Evolutionary conservation across 2,329 filamentous ascomycete genomes (phyloP).

Genomic region (Exophiala sp.): DNA sequence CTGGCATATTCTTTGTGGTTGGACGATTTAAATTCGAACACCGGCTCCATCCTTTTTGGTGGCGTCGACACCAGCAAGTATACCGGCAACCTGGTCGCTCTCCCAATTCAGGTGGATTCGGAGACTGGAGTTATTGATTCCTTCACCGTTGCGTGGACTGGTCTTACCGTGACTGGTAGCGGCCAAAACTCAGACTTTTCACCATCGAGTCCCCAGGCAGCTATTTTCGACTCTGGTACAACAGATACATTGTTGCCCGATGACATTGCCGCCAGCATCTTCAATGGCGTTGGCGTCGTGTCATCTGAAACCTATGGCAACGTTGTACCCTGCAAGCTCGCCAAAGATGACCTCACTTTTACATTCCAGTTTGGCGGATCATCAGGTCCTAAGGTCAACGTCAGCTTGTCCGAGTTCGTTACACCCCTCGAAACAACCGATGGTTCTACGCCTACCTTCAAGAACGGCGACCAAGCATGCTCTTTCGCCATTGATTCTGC

Average conservation of each 20-base stretch:
- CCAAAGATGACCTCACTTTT: slow-evolving; percentile 39
- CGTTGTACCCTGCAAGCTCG: slow-evolving; percentile 42
- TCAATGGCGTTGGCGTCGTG: slow-evolving; percentile 54
- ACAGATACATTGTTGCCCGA: slow-evolving; percentile 67
- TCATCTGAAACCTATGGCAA: slow-evolving; percentile 39
- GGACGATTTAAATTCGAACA: slow-evolving; percentile 55
- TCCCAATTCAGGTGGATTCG: slow-evolving; percentile 53
- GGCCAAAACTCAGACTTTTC: slow-evolving; percentile 40
- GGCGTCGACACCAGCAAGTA: slow-evolving; percentile 77
- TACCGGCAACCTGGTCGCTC: slow-evolving; percentile 57
- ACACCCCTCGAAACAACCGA: slow-evolving; percentile 51
- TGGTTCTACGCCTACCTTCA: slow-evolving; percentile 51
- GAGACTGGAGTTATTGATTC: slow-evolving; percentile 53
- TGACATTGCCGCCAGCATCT: slow-evolving; percentile 53
- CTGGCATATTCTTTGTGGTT: slow-evolving; percentile 37
- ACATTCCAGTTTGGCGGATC: slow-evolving; percentile 53
- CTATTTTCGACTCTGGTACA: slow-evolving; percentile 72
- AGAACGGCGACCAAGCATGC: slow-evolving; percentile 56
- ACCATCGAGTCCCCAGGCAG: slow-evolving; percentile 38
- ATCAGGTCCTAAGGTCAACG: slow-evolving; percentile 32
- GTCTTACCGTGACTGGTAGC: slow-evolving; percentile 17
- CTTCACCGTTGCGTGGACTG: slow-evolving; percentile 46
- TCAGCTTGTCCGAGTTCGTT: slow-evolving; percentile 54
- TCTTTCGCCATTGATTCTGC: slow-evolving; percentile 65
- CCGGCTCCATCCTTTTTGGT: slow-evolving; percentile 72